Evolutionary conservation across 495 filamentous ascomycete genomes (phyloP).

Genomic region (Terfezia claveryi): DNA sequence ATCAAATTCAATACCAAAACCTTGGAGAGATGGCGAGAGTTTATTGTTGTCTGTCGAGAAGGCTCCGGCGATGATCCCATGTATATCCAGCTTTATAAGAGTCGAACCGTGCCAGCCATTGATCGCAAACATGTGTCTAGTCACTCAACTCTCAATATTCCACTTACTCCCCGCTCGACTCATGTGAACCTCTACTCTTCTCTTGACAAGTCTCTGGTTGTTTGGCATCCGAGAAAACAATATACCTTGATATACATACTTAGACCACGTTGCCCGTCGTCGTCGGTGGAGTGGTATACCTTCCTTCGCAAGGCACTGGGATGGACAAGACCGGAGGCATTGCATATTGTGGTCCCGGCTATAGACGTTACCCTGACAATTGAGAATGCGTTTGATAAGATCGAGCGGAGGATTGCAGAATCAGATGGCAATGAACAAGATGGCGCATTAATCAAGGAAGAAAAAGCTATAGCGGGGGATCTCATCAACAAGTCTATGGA

Average conservation of each 20-base stretch:
- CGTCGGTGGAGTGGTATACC: slow-evolving; percentile 54
- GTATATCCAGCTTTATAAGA: slow-evolving; percentile 40
- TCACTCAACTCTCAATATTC: slow-evolving; percentile 26
- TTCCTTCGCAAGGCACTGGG: slow-evolving; percentile 42
- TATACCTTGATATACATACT: slow-evolving; percentile 47
- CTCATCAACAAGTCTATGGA: slow-evolving; percentile 37
- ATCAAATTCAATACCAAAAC: slow-evolving; percentile 36
- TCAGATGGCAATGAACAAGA: slow-evolving; percentile 25
- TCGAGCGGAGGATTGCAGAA: slow-evolving; percentile 25
- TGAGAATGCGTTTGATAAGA: slow-evolving; percentile 37
- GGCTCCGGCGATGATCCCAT: slow-evolving; percentile 32
- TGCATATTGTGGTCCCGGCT: slow-evolving; percentile 49
- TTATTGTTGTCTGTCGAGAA: slow-evolving; percentile 45
- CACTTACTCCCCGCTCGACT: slow-evolving; percentile 30
- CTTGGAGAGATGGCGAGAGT: slow-evolving; percentile 50
- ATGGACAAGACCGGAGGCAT: slow-evolving; percentile 31
- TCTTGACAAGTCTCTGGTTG: slow-evolving; percentile 48
- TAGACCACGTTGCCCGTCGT: slow-evolving; percentile 39
- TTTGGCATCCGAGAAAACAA: slow-evolving; percentile 35
- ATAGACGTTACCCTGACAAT: slow-evolving; percentile 41
- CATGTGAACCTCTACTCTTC: slow-evolving; percentile 48
- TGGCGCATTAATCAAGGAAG: slow-evolving; percentile 27
- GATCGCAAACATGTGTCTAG: slow-evolving; percentile 30
- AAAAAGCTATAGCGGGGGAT: slow-evolving; percentile 31
- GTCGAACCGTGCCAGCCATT: slow-evolving; percentile 41